These are phyloP conservation scores for Phycomyces blakesleeanus DNA, from an alignment of 192 early-diverging fungal genomes.

Conservation along the genomic window DNA sequence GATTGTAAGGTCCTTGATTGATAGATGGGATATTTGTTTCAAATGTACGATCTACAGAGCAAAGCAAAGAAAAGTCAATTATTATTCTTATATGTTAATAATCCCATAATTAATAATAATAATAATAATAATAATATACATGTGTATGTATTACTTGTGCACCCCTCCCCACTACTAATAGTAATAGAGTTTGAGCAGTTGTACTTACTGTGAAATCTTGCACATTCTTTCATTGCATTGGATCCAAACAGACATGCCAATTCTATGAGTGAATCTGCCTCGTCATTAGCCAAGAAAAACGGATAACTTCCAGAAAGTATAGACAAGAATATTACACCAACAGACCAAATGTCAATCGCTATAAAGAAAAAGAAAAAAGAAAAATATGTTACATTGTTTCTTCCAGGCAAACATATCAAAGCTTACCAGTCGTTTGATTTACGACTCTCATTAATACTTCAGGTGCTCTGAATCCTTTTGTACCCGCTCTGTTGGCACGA, in stretches of 20 bases:
- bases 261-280: constrained; percentile 83
- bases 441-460: constrained; percentile 83
- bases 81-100: too few species aligned
- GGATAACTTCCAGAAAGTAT: constrained; percentile 81
- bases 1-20: constrained; percentile 19
- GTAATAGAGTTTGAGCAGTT: too few species aligned
- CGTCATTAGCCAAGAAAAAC: constrained; percentile 86
- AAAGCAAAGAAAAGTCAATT: too few species aligned
- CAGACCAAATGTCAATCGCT: constrained; percentile 92
- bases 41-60: constrained; percentile 54
- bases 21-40: constrained; percentile 49
- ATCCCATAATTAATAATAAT: too few species aligned
- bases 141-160: too few species aligned
- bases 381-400: background rate
- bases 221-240: constrained; percentile 68
- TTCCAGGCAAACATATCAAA: background rate
- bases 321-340: constrained; percentile 80
- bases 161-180: too few species aligned
- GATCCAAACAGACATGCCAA: constrained; percentile 76
- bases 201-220: constrained; percentile 56
- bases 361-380: constrained; percentile 2
- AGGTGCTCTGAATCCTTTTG: constrained; percentile 89
- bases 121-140: too few species aligned
- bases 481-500: constrained; percentile 84
- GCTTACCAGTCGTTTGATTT: constrained; percentile 70